These are phyloP conservation scores for Penicillium sclerotigenum DNA, from an alignment of 2,329 filamentous ascomycete species.

Conservation along the genomic window DNA sequence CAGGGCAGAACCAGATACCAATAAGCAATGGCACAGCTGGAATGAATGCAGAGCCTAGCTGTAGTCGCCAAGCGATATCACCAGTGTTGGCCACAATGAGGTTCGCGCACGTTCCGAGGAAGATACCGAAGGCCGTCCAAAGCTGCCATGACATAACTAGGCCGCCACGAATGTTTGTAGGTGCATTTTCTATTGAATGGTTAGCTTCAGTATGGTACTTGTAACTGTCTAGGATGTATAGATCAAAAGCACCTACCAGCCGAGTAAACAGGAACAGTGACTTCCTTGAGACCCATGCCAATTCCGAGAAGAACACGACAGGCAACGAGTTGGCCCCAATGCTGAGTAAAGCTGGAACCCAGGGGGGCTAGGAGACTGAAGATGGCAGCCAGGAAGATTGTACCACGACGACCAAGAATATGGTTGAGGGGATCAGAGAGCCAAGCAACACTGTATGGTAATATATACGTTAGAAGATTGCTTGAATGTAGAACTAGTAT, in stretches of 20 bases:
- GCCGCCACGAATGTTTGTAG: conserved; percentile 52
- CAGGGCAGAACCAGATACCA: conserved; percentile 46
- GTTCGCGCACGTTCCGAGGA: conserved; percentile 43
- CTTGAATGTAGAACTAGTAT: background rate
- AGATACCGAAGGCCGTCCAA: conserved; percentile 44
- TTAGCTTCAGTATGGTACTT: background rate
- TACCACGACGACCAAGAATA: conserved; percentile 17
- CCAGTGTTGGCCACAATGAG: conserved; percentile 41
- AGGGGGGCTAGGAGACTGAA: conserved; percentile 20
- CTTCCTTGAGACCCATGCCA: conserved; percentile 40
- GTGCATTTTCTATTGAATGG: conserved; percentile 44
- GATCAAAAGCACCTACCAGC: conserved; percentile 26
- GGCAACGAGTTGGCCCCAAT: conserved; percentile 17
- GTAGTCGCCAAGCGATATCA: conserved; percentile 44
- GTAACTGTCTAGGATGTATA: background rate
- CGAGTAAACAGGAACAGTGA: conserved; percentile 53
- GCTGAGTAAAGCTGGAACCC: conserved; percentile 16
- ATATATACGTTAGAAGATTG: background rate
- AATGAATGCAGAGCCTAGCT: conserved; percentile 48
- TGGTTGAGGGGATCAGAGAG: conserved; percentile 20
- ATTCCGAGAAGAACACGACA: conserved; percentile 31
- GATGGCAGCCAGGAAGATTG: conserved; percentile 18
- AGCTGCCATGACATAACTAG: conserved; percentile 57
- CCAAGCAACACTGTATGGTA: conserved; percentile 13
- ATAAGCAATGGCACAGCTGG: conserved; percentile 46